Evolutionary conservation across 2,329 filamentous ascomycete species (phyloP), one percentile per base, ranked within the genome.

Genomic region (Ascochyta koolunga): DNA sequence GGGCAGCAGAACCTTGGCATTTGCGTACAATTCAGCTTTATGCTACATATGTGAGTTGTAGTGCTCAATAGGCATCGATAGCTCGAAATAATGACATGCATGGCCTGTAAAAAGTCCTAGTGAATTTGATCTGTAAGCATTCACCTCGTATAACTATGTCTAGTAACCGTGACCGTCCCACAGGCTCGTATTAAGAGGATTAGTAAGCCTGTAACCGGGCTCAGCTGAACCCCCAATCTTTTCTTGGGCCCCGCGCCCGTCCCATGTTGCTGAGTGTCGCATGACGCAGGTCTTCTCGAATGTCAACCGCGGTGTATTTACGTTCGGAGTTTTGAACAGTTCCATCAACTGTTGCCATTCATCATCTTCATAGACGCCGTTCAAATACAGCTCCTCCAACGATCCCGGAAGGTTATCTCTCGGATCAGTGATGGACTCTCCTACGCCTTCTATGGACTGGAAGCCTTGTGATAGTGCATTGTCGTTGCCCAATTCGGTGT

Each of bases 361-460:
- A 1, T 41, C 35, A 10, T 22, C 25, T 9, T 36, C 31, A 18
- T 43, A 29, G 19, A 22, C 5, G 16, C 45, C 40, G 6, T 50
- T 35, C n/a, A 55, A 16, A 13, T 32, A 50, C 8, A 55, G 29
- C 16, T 55, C 49, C 32, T 55, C 45, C 15, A 55, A 25, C 10
- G 45, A 50, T 15, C 22, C 24, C 1, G 52, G 52, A 25, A 55
- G 52, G 7, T 50, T 50, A 10, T 49, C 36, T n/a, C 46, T 35
- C 10, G 41, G 45, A 8, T 55, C 52, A 9, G 13, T n/a, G 1
- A 27, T 5, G 7, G 38, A 9, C 11, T 24, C 31, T 3, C 7
- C 11, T 16, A n/a, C 33, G 4, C 50, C 22, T 6, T 40, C 24
- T 6, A 9, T 22, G 9, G 22, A 3, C 13, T 50, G 31, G 13